Evolutionary conservation across 164 flowering plant genomes (phyloP), one percentile per base, ranked within the genome.

Genomic region (Kalanchoe fedtschenkoi): DNA sequence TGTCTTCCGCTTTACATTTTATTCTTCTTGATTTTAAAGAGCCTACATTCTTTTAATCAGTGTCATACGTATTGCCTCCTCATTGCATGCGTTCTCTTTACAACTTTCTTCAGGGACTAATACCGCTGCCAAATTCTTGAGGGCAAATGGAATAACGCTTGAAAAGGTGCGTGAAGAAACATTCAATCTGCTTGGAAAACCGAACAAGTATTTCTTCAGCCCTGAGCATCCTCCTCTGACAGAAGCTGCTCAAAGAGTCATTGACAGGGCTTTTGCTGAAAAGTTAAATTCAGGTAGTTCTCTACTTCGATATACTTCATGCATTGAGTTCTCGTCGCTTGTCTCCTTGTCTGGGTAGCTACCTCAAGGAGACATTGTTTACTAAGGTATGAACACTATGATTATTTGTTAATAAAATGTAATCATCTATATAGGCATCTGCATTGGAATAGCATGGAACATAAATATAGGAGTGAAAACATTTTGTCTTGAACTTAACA

Each of bases 211-310:
- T 60, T 72, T 61, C 57, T 74, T 71, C 70, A 80, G 85, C 68
- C 86, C 88, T 53, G 84, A 79, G 71, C 80, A 77, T 69, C 88
- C 91, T 67, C 87, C 95, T 13, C 71, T 91, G 78, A 87, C 96
- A 64, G 88, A 79, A 69, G 73, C 69, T 58, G 96, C 92, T 69
- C 89, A 85, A 72, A 81, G 73, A 67, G 89, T 80, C 15, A 80
- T 91, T 56, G 96, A 89, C 73, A 83, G 84, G 88, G 96, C 96
- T 65, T 67, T 85, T 65, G 89, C 88, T 68, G 81, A 85, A 67
- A 87, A 88, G 60, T 63, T 87, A 53, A 82, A 81, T 72, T 83
- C 95, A 60, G 96, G 98, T 84, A 63, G 32, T 1, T 26, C 56
- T 51, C 3, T 51, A 29, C 28, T 26, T 51, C 26, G 56, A 26